phyloP scores from a whole-genome alignment of 768 basidiomycete genomes.

The Mycena alexandri region DNA sequence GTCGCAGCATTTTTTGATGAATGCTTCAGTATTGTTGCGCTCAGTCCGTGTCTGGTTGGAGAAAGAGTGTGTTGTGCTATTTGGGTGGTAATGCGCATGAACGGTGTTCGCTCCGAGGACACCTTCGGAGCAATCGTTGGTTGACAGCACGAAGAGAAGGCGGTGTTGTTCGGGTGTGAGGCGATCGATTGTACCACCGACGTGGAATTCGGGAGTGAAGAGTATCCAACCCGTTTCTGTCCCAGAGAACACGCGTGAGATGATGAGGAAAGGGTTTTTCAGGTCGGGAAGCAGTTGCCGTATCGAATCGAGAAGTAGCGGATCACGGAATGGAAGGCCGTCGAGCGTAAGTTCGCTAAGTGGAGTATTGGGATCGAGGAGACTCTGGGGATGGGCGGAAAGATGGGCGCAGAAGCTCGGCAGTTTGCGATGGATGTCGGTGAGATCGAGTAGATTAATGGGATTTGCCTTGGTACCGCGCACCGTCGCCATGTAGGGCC shows the following conservation, averaged over 20 bases:
- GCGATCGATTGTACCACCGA: slow-evolving; percentile 9
- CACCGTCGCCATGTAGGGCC: slow-evolving; percentile 40
- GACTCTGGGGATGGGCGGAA: background rate
- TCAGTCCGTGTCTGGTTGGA: slow-evolving; percentile 28
- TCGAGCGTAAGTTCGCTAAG: background rate
- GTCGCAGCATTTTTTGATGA: slow-evolving; percentile 34
- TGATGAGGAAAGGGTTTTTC: background rate
- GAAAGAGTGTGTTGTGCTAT: slow-evolving; percentile 27
- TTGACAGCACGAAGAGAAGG: slow-evolving; percentile 32
- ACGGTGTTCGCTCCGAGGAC: slow-evolving; percentile 30
- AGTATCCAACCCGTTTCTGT: background rate
- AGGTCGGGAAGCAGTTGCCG: background rate
- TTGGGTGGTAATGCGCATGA: slow-evolving; percentile 18
- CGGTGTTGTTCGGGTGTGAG: slow-evolving; percentile 38
- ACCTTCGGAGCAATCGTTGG: slow-evolving; percentile 41
- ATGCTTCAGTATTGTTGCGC: slow-evolving; percentile 37
- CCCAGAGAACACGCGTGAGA: slow-evolving; percentile 4
- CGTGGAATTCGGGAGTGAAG: slow-evolving; percentile 10
- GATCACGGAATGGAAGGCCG: background rate
- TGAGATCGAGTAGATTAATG: background rate
- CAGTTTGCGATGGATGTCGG: slow-evolving; percentile 15
- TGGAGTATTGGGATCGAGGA: slow-evolving; percentile 4
- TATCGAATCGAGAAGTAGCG: background rate
- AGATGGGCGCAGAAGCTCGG: slow-evolving; percentile 5
- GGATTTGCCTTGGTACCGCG: background rate